These are phyloP conservation scores for Thelonectria blattea DNA, from an alignment of 2,329 filamentous ascomycete genomes.

Conservation along the genomic window DNA sequence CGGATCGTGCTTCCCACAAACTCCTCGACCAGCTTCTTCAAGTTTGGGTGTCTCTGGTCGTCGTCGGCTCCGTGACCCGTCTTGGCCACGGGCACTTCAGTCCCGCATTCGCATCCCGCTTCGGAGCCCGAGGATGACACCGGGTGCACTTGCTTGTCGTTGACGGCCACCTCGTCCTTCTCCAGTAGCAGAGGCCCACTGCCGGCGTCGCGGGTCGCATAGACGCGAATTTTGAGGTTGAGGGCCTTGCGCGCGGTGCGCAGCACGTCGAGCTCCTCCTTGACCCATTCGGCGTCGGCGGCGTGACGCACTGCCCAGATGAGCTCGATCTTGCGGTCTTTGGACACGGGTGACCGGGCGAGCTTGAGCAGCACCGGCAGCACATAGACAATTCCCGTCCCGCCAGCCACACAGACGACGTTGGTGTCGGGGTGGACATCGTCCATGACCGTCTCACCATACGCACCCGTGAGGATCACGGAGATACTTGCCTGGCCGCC, in stretches of 20 bases:
- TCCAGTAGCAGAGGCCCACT: constrained; percentile 29
- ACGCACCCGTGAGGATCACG: constrained; percentile 68
- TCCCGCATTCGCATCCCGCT: constrained; percentile 35
- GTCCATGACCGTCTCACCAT: constrained; percentile 59
- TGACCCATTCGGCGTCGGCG: constrained; percentile 63
- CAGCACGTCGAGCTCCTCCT: constrained; percentile 59
- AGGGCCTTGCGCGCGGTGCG: constrained; percentile 44
- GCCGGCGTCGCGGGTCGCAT: constrained; percentile 60
- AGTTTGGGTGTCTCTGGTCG: constrained; percentile 50
- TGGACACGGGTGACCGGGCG: constrained; percentile 50
- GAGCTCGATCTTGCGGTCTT: constrained; percentile 60
- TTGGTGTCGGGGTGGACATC: constrained; percentile 49
- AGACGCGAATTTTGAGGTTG: constrained; percentile 61
- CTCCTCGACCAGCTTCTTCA: constrained; percentile 51
- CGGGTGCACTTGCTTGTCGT: constrained; percentile 28
- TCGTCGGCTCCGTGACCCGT: constrained; percentile 38
- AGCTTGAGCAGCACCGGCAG: constrained; percentile 45
- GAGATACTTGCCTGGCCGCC: constrained; percentile 50
- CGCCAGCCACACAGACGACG: constrained; percentile 48
- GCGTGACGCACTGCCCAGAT: constrained; percentile 67
- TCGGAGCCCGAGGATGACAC: constrained; percentile 36
- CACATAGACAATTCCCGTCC: constrained; percentile 50
- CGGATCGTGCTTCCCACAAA: constrained; percentile 55
- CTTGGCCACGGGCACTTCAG: constrained; percentile 39
- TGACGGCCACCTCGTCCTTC: constrained; percentile 27